These are phyloP conservation scores for Yamadazyma sp. DNA, from an alignment of 805 yeast genomes.

Conservation along the genomic window DNA sequence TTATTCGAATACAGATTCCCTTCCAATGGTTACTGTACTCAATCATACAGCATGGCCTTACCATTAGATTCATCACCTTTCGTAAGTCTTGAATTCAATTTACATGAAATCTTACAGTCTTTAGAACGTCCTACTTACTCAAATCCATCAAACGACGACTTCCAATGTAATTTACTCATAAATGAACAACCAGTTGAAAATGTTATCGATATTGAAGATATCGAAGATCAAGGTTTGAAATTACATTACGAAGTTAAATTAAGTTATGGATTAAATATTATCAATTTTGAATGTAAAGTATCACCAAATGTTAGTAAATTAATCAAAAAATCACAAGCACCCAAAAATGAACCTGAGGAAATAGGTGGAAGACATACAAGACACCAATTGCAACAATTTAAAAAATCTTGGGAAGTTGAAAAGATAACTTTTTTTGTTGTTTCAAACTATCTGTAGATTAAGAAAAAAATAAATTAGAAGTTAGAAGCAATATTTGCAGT, in stretches of 20 bases:
- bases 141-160: slow-evolving; percentile 37
- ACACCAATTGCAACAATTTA: slow-evolving; percentile 43
- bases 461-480: background rate
- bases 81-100: slow-evolving; percentile 30
- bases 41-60: slow-evolving; percentile 34
- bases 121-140: slow-evolving; percentile 30
- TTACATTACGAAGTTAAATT: slow-evolving; percentile 38
- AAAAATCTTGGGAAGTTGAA: slow-evolving; percentile 46
- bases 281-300: slow-evolving; percentile 39
- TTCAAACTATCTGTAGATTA: slow-evolving; percentile 18
- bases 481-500: too few relatives aligned
- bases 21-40: slow-evolving; percentile 37
- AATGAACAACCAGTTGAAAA: slow-evolving; percentile 40
- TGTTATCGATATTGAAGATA: slow-evolving; percentile 24
- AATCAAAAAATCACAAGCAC: slow-evolving; percentile 24
- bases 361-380: slow-evolving; percentile 42
- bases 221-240: slow-evolving; percentile 20
- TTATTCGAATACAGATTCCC: slow-evolving; percentile 38
- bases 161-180: slow-evolving; percentile 36
- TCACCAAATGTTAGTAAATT: slow-evolving; percentile 37
- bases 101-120: slow-evolving; percentile 31
- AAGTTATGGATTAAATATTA: slow-evolving; percentile 37
- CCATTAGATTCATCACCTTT: slow-evolving; percentile 36
- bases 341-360: slow-evolving; percentile 23
- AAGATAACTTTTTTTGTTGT: slow-evolving; percentile 32